Percentiles rank a stretch among this genome's conserved stretches.
These are phyloP conservation scores for Sarocladium oryzae DNA, from an alignment of 2,329 filamentous ascomycete species.

Conservation along the genomic window DNA sequence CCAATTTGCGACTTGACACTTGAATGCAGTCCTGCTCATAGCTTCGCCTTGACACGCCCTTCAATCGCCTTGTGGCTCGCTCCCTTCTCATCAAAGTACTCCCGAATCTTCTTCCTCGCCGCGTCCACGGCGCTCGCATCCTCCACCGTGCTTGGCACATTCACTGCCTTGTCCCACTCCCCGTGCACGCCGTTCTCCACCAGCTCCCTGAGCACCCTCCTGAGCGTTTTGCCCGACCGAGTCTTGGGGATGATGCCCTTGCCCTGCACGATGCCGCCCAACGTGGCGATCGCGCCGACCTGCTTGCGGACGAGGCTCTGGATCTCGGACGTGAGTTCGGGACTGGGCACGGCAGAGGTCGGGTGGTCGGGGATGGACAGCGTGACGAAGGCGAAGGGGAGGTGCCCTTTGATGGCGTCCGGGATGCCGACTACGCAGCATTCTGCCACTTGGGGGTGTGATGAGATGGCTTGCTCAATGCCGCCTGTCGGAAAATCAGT, in stretches of 20 bases:
- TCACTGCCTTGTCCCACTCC: conserved; percentile 65
- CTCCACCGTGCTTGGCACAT: conserved; percentile 79
- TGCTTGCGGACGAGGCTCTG: conserved; percentile 68
- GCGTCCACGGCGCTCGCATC: conserved; percentile 69
- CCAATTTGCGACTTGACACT: neutral
- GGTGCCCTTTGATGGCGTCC: conserved; percentile 78
- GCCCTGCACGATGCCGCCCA: conserved; percentile 81
- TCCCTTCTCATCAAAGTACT: conserved; percentile 62
- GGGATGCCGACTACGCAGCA: conserved; percentile 82
- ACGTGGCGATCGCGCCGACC: conserved; percentile 78
- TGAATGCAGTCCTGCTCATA: no score
- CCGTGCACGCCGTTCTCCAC: conserved; percentile 74
- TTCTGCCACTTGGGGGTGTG: conserved; percentile 70
- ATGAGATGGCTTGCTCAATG: conserved; percentile 86
- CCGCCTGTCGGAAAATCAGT: conserved; percentile 45
- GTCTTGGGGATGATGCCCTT: conserved; percentile 88
- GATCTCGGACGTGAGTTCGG: conserved; percentile 50
- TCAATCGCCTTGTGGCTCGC: conserved; percentile 37
- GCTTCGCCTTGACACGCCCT: conserved; percentile 45
- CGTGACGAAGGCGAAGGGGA: conserved; percentile 84
- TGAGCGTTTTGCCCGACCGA: conserved; percentile 81
- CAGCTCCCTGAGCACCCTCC: conserved; percentile 74
- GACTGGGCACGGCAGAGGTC: conserved; percentile 41
- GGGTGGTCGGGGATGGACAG: conserved; percentile 41
- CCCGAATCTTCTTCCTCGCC: conserved; percentile 61